These are phyloP conservation scores for Acmispon strigosus DNA, from an alignment of 306 rosid genomes.

Conservation along the genomic window DNA sequence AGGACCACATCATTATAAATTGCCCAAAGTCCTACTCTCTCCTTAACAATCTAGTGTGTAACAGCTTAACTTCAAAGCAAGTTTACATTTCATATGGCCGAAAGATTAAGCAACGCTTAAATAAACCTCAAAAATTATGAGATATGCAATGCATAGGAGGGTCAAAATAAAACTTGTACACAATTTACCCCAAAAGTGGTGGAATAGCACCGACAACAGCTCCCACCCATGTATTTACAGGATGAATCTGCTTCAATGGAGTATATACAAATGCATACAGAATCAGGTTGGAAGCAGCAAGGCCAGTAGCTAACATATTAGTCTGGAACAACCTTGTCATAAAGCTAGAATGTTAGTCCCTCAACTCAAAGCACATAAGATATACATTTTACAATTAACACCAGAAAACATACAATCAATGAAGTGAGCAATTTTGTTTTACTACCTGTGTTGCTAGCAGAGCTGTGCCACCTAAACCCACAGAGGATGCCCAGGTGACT, in stretches of 20 bases:
- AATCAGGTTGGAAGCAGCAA: conserved; percentile 80
- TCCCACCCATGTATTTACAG: conserved; percentile 95
- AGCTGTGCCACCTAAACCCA: conserved; percentile 76
- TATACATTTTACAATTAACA: background rate
- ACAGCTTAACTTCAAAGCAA: background rate
- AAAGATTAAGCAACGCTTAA: background rate
- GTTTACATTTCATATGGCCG: background rate
- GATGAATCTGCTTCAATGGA: conserved; percentile 95
- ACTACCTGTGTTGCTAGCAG: conserved; percentile 75
- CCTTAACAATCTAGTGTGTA: background rate
- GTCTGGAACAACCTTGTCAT: conserved; percentile 91
- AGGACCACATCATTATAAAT: background rate
- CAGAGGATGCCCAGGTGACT: conserved; percentile 59
- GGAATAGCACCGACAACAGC: conserved; percentile 98
- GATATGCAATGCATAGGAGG: background rate
- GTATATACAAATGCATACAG: conserved; percentile 89
- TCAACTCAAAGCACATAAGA: conserved; percentile 20
- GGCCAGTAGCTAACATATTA: conserved; percentile 96
- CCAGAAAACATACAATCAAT: conserved; percentile 4
- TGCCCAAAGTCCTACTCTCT: background rate
- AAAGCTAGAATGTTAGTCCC: conserved; percentile 46
- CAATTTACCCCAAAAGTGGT: conserved; percentile 86
- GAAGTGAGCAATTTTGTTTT: conserved; percentile 16
- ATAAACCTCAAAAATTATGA: background rate
- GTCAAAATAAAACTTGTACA: background rate